Evolutionary conservation across 2,329 filamentous ascomycete species (phyloP), one percentile per base, ranked within the genome.

Genomic region (Ascochyta clinopodiicola): DNA sequence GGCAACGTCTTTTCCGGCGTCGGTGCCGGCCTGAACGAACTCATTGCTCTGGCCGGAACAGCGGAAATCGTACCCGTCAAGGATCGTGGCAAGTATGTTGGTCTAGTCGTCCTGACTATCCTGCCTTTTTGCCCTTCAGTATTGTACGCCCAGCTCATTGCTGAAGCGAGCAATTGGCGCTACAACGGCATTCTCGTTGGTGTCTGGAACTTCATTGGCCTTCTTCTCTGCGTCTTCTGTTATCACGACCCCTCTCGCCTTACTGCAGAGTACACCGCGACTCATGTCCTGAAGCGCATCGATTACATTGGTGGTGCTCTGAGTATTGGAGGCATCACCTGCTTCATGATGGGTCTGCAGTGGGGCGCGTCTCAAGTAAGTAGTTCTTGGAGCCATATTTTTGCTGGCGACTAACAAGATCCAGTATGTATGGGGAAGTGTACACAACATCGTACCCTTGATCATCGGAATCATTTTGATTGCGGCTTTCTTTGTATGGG

Each of bases 41-140:
- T 90, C 31, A 90, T 86, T 6, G 86, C 88, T 4, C 77, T 91
- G 8, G 86, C 88, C 25, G 88, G 82, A 31, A 88, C 87, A 1
- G 85, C 86, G 2, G 88, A 91, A 68, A 80, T 90, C 56, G 88
- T 86, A 0, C 88, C 88, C 1, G 84, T 84, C 19, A 78, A 82
- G 17, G 84, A 88, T 70, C 82, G 88, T 43, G 87, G 85, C 27
- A 81, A 81, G 66, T 89, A 88, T 65, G 82, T 88, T 22, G 83
- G 83, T 12, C 70, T 80, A 0, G 74, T 89, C 13, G 82, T 88
- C 40, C 80, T 87, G 64, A 86, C 83, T 50, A 86, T 88, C 53
- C 59, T 87, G 1, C 86, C 86, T 0, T 88, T 88, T 67, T 82
- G 82, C 52, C 85, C 86, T 0, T 84, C 84, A 1, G 85, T 86